Evolutionary conservation across 2,329 filamentous ascomycete genomes (phyloP).

Genomic region (Coniochaeta hoffmannii): DNA sequence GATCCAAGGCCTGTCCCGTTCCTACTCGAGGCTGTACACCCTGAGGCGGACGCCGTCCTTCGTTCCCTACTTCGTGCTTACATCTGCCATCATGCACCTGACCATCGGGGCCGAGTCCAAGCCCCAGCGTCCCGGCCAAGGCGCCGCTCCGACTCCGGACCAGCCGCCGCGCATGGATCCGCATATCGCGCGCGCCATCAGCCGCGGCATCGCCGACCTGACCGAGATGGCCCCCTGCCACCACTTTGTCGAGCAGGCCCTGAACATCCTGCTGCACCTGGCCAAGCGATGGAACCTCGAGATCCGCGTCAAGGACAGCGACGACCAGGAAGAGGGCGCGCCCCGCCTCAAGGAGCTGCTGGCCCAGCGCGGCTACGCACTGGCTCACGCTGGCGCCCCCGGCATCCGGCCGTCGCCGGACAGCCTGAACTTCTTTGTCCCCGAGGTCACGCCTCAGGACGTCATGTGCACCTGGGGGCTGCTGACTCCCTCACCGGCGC

Average conservation of each 20-base stretch:
- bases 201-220: slow-evolving; percentile 48
- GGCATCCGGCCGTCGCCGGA: slow-evolving; percentile 37
- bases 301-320: slow-evolving; percentile 23
- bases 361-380: slow-evolving; percentile 22
- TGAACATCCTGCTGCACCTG: slow-evolving; percentile 51
- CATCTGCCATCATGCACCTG: slow-evolving; percentile 53
- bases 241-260: slow-evolving; percentile 52
- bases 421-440: slow-evolving; percentile 51
- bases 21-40: slow-evolving; percentile 52
- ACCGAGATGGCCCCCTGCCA: slow-evolving; percentile 55
- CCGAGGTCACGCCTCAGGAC: slow-evolving; percentile 37
- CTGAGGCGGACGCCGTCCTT: slow-evolving; percentile 52
- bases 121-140: background rate
- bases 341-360: slow-evolving; percentile 6
- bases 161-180: slow-evolving; percentile 23
- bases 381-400: slow-evolving; percentile 13
- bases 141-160: slow-evolving; percentile 10
- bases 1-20: slow-evolving; percentile 47
- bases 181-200: slow-evolving; percentile 36
- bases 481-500: slow-evolving; percentile 9
- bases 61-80: slow-evolving; percentile 55
- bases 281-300: slow-evolving; percentile 53
- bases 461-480: slow-evolving; percentile 39
- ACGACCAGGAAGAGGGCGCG: slow-evolving; percentile 19
- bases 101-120: slow-evolving; percentile 37